Percentiles rank a stretch among this genome's conserved stretches.
These are phyloP conservation scores for Pulveroboletus sp. DNA, from an alignment of 768 basidiomycete genomes.

Conservation along the genomic window DNA sequence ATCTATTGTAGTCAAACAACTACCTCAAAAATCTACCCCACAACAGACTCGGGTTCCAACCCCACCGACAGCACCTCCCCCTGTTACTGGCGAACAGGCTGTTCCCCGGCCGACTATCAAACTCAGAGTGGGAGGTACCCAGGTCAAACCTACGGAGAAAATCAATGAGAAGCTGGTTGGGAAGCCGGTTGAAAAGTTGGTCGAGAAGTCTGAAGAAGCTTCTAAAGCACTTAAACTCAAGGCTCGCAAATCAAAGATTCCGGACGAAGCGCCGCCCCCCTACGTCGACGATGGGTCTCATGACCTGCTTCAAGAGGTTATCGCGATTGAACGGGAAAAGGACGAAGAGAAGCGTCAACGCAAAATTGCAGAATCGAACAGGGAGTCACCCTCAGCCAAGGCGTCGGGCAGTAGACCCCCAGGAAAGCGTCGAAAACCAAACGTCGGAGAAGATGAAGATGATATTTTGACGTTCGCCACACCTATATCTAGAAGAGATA, in stretches of 20 bases:
- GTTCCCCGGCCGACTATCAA: constrained; percentile 58
- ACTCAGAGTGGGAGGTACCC: constrained; percentile 52
- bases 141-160: constrained; percentile 33
- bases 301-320: constrained; percentile 75
- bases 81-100: constrained; percentile 26
- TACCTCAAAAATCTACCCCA: constrained; percentile 15
- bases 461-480: constrained; percentile 60
- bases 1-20: constrained; percentile 22
- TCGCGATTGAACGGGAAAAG: constrained; percentile 72
- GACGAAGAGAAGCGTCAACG: constrained; percentile 49
- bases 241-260: constrained; percentile 40
- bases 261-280: constrained; percentile 51
- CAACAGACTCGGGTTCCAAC: constrained; percentile 9
- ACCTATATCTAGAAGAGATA: constrained; percentile 53
- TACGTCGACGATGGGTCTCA: constrained; percentile 80
- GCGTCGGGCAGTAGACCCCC: constrained; percentile 35
- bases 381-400: constrained; percentile 35
- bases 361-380: constrained; percentile 36
- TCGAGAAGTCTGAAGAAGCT: constrained; percentile 27
- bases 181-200: constrained; percentile 22
- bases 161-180: constrained; percentile 24
- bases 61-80: constrained; percentile 13
- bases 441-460: constrained; percentile 45
- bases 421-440: constrained; percentile 56
- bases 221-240: constrained; percentile 37